Conservation (phyloP, 1,284 basidiomycete genomes). For the Coniferiporia sulphurascens region DNA sequence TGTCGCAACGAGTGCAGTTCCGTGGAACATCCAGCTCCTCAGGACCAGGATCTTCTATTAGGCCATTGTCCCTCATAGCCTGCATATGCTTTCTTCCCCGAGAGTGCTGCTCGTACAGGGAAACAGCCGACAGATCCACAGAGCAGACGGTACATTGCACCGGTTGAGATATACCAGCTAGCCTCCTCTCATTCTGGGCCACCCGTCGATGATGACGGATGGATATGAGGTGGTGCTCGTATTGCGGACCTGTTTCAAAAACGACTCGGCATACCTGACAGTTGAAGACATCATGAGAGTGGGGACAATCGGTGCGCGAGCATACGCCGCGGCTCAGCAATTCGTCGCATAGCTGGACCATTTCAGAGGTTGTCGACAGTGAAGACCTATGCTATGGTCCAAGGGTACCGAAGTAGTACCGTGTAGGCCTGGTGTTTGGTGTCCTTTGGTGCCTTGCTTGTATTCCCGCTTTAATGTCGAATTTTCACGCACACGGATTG, state of each 20-base stretch:
- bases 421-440: no score
- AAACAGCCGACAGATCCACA: neutral
- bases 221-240: neutral
- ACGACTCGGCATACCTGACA: neutral
- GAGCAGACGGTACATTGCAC: neutral
- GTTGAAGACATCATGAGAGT: neutral
- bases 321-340: neutral
- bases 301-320: neutral
- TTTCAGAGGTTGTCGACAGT: neutral
- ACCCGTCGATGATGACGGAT: neutral
- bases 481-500: no score
- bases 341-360: slow-evolving; percentile 8
- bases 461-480: no score
- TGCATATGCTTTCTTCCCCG: neutral
- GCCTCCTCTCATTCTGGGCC: neutral
- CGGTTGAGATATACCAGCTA: neutral
- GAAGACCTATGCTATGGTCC: no score
- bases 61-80: neutral
- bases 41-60: neutral
- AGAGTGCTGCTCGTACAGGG: neutral
- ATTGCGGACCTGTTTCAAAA: neutral
- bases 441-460: no score
- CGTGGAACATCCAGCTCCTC: neutral
- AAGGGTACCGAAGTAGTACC: no score
- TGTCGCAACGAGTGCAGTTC: neutral